A percentile compares a stretch with the other conserved stretches of the same genome.
Conservation (phyloP, 768 basidiomycete genomes). For the Tricholoma furcatifolium region DNA sequence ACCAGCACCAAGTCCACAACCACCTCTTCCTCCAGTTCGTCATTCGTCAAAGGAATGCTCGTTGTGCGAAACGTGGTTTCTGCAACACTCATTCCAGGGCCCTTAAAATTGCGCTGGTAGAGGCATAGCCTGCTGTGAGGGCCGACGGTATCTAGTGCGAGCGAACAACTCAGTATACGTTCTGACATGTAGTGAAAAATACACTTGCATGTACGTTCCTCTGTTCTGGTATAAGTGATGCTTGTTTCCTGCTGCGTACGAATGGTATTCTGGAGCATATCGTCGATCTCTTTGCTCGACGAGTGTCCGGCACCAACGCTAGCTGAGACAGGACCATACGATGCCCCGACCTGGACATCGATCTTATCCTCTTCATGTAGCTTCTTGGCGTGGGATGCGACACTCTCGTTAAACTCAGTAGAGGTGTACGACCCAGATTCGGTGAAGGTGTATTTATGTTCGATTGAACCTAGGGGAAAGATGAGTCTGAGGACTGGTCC, state of each 20-base stretch:
- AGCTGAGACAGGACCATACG: slow-evolving; percentile 1
- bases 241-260: not conserved
- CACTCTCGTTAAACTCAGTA: not conserved
- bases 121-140: not conserved
- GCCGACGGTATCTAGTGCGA: not conserved
- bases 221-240: not conserved
- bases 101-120: slow-evolving; percentile 5
- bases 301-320: not conserved
- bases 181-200: not conserved
- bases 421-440: not conserved
- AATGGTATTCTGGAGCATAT: not conserved
- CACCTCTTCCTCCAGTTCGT: slow-evolving; percentile 2
- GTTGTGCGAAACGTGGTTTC: not conserved
- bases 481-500: not conserved
- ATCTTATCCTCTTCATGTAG: not conserved
- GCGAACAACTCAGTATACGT: not conserved
- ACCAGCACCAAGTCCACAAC: not conserved
- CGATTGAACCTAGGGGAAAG: not conserved
- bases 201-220: not conserved
- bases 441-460: not conserved
- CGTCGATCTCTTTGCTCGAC: not conserved
- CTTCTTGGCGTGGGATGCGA: not conserved
- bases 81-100: slow-evolving; percentile 4
- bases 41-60: not conserved
- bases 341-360: not conserved